These are phyloP conservation scores for Circinella umbellata DNA, from an alignment of 371 early-diverging fungal species.

Conservation along the genomic window DNA sequence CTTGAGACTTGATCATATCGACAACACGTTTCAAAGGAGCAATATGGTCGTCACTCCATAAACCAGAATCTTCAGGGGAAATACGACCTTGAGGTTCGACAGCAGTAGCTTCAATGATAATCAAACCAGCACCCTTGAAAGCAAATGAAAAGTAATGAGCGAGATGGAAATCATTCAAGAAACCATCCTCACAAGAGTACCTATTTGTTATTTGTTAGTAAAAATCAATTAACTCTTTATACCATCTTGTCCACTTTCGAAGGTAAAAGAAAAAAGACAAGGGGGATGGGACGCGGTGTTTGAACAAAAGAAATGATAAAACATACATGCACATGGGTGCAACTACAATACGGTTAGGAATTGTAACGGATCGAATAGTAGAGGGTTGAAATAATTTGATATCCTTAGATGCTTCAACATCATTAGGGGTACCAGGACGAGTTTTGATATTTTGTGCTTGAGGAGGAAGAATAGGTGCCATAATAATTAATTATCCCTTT, in stretches of 20 bases:
- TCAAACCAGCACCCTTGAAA: constrained; percentile 72
- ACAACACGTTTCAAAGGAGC: constrained; percentile 63
- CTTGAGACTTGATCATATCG: constrained; percentile 66
- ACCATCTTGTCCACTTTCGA: not conserved
- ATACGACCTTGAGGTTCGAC: constrained; percentile 81
- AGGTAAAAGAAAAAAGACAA: not conserved
- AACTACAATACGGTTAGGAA: constrained; percentile 80
- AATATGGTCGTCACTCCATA: constrained; percentile 84
- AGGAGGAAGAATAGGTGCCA: constrained; percentile 12
- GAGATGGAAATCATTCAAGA: constrained; percentile 38
- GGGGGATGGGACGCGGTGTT: not conserved
- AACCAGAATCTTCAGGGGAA: constrained; percentile 73
- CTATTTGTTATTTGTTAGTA: not conserved
- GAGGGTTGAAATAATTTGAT: constrained; percentile 68
- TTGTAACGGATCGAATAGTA: constrained; percentile 55
- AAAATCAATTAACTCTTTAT: too few relatives aligned
- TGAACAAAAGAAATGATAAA: constrained; percentile 1
- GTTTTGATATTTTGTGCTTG: constrained; percentile 17
- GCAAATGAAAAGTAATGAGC: constrained; percentile 76
- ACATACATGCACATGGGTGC: constrained; percentile 76
- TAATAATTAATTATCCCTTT: not conserved
- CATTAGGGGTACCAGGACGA: constrained; percentile 19
- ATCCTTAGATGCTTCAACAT: constrained; percentile 15
- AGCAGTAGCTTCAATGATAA: constrained; percentile 83
- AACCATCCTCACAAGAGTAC: constrained; percentile 27